These are phyloP conservation scores for Petunia hybrid DNA, from an alignment of 305 asterid species.

Conservation along the genomic window DNA sequence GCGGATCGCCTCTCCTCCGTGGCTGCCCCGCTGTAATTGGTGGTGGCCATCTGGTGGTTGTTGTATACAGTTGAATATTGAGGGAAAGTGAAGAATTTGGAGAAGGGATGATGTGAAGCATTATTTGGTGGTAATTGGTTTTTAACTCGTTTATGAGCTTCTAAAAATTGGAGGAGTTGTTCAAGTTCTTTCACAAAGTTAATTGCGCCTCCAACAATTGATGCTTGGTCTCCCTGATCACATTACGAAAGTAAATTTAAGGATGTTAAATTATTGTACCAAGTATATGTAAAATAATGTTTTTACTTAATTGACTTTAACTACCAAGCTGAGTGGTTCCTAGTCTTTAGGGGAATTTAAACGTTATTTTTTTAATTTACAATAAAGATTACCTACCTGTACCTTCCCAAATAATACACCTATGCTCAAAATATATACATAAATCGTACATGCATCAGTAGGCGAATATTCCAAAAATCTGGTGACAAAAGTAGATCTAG, in stretches of 20 bases:
- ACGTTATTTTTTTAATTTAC: background rate
- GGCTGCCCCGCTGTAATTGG: background rate
- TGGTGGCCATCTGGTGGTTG: background rate
- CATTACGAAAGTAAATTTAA: background rate
- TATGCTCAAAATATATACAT: background rate
- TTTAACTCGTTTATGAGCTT: constrained; percentile 45
- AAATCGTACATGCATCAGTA: background rate
- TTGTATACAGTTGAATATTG: constrained; percentile 56
- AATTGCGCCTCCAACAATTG: constrained; percentile 84
- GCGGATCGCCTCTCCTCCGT: constrained; percentile 47
- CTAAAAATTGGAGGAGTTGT: constrained; percentile 67
- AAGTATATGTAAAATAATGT: background rate
- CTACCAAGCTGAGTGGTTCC: background rate
- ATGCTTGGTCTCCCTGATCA: constrained; percentile 88
- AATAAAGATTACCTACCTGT: background rate
- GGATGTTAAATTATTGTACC: background rate
- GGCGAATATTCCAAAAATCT: background rate
- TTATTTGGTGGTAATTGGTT: constrained; percentile 24
- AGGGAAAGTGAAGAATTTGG: constrained; percentile 63
- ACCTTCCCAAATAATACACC: constrained; percentile 1
- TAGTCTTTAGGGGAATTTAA: background rate
- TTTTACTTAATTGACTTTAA: constrained; percentile 20
- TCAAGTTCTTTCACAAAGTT: constrained; percentile 83
- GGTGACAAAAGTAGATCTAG: background rate
- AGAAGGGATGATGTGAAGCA: constrained; percentile 35